Evolutionary conservation across 2,329 filamentous ascomycete genomes (phyloP).

Genomic region (Corinectria fuckeliana): DNA sequence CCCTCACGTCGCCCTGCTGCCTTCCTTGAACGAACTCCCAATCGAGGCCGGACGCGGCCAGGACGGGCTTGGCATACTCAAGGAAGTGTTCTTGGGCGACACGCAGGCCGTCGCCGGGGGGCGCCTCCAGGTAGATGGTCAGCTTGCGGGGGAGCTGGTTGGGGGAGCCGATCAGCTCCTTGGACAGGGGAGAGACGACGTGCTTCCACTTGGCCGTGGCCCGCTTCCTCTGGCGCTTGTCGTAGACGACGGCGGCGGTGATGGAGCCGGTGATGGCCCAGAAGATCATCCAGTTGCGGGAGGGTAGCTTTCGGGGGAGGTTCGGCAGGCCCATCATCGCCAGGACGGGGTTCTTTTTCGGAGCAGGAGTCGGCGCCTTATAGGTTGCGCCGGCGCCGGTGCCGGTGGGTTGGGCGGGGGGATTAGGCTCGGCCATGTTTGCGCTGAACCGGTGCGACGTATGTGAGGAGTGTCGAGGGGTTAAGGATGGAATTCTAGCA

Average conservation of each 20-base stretch:
- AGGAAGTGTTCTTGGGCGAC: conserved; percentile 93
- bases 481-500: not conserved
- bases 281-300: conserved; percentile 98
- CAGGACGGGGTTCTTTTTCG: conserved; percentile 71
- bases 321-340: conserved; percentile 85
- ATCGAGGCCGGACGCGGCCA: conserved; percentile 88
- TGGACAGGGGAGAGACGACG: conserved; percentile 82
- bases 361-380: conserved; percentile 49
- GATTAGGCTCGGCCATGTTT: conserved; percentile 35
- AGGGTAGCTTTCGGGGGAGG: conserved; percentile 83
- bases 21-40: conserved; percentile 96
- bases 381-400: conserved; percentile 36
- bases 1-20: conserved; percentile 90
- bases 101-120: conserved; percentile 85
- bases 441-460: not conserved
- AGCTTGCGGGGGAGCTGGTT: conserved; percentile 81
- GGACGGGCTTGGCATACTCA: conserved; percentile 92
- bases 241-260: conserved; percentile 84
- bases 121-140: conserved; percentile 84
- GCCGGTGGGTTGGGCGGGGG: conserved; percentile 36
- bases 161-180: conserved; percentile 71
- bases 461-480: not conserved
- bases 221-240: conserved; percentile 86
- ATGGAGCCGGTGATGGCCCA: conserved; percentile 79
- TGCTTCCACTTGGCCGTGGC: conserved; percentile 87